Evolutionary conservation across 1,284 basidiomycete species (phyloP).

Genomic region (Malassezia sympodialis): DNA sequence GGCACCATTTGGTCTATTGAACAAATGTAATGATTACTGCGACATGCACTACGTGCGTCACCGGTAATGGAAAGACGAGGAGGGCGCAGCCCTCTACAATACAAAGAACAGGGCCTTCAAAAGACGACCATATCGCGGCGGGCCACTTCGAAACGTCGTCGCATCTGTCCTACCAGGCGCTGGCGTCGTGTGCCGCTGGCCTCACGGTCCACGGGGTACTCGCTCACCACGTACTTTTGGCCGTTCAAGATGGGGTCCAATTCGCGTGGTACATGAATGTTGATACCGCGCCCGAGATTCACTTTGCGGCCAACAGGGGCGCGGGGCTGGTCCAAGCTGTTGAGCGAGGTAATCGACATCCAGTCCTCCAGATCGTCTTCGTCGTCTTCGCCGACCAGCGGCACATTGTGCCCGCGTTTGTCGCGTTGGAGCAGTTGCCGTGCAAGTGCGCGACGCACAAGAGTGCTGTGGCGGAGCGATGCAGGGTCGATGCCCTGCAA

Average conservation of each 20-base stretch:
- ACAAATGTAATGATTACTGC: background rate
- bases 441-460: conserved; percentile 29
- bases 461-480: conserved; percentile 21
- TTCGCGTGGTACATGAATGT: conserved; percentile 33
- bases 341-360: conserved; percentile 24
- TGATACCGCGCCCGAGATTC: conserved; percentile 27
- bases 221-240: conserved; percentile 37
- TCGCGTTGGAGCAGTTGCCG: conserved; percentile 35
- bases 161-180: conserved; percentile 34
- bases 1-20: background rate
- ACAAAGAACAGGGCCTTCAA: conserved; percentile 6
- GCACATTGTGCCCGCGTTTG: conserved; percentile 25
- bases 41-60: background rate
- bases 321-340: conserved; percentile 13
- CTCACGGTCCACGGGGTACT: conserved; percentile 38
- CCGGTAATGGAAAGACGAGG: background rate
- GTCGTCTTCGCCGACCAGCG: conserved; percentile 11
- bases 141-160: conserved; percentile 38
- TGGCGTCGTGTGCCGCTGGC: conserved; percentile 27
- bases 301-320: conserved; percentile 17
- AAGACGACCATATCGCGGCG: conserved; percentile 42
- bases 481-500: conserved; percentile 19
- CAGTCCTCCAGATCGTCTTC: conserved; percentile 16
- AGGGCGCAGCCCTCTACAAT: background rate
- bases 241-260: conserved; percentile 27